A percentile compares a stretch with the other conserved stretches of the same genome.
Conservation (phyloP, 768 basidiomycete species). For the Phlebiopsis flavidoalba region DNA sequence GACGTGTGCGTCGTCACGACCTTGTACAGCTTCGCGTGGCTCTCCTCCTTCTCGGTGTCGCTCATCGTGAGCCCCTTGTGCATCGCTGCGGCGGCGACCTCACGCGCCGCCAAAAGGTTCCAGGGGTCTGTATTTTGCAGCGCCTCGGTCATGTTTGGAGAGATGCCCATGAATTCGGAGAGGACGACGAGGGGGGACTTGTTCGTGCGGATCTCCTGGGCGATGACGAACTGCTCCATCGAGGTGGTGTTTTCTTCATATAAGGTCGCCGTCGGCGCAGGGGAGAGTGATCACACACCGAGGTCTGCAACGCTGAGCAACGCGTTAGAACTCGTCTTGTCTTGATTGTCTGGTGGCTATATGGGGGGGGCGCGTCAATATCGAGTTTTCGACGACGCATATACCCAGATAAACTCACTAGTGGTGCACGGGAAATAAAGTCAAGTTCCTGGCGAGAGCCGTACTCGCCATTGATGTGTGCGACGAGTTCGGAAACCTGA, state of each 20-base stretch:
- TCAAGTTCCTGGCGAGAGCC: conserved; percentile 87
- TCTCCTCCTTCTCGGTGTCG: conserved; percentile 59
- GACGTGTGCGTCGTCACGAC: conserved; percentile 90
- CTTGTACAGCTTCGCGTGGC: conserved; percentile 76
- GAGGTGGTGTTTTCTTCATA: conserved; percentile 99
- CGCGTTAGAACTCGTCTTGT: conserved; percentile 98
- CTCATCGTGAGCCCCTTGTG: conserved; percentile 84
- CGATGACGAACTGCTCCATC: conserved; percentile 96
- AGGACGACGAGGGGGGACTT: conserved; percentile 79
- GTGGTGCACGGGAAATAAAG: conserved; percentile 94
- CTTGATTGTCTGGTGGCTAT: conserved; percentile 92
- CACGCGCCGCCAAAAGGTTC: conserved; percentile 69
- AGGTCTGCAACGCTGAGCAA: conserved; percentile 90
- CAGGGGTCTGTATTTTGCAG: conserved; percentile 92
- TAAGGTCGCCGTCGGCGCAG: conserved; percentile 77
- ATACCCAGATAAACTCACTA: conserved; percentile 57
- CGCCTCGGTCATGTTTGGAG: conserved; percentile 85
- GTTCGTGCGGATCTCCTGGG: conserved; percentile 78
- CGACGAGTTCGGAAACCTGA: conserved; percentile 89
- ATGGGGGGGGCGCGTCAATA: not conserved
- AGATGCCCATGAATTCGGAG: conserved; percentile 98
- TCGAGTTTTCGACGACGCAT: not conserved
- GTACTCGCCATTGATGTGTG: conserved; percentile 93
- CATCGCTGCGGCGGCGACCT: conserved; percentile 86
- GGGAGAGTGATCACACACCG: conserved; percentile 42